Base-by-base conservation (phyloP, 805 yeast genomes). In the Spathaspora hagerdaliae region DNA sequence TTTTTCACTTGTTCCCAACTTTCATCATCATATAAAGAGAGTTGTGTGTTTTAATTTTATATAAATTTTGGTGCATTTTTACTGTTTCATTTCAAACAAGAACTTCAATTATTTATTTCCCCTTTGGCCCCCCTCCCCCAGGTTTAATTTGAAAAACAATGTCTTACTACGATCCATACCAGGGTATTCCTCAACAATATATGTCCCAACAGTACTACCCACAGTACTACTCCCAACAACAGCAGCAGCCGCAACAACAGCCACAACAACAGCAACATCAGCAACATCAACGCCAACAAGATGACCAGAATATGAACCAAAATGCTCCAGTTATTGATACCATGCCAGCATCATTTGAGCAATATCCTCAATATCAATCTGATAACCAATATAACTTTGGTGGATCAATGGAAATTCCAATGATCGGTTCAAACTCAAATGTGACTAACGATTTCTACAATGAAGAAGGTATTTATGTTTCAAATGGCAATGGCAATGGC, bases 121-220 rank as follows among this genome's bases (percentile, higher is more conserved):
- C 32, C 9, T 9, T 29, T 29, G 24, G 24, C 12, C 32, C 9
- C 32, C 12, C 4, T 2, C 12, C 32, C 9, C 32, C 12, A 29
- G 12, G 12, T 24, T 36, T 26, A n/a, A 27, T 12, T 11, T 10
- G 26, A 36, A 31, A 12, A 41, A 48, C 31, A 38, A 71, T 71
- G 76, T 61, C 74, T 36, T 71, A 69, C 59, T 71, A 69, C 54
- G 71, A 69, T 42, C 70, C 69, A 12, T 71, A 62, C 53, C 74
- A 64, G 50, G 67, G 65, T 36, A 52, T 61, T 13, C 65, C 73
- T 42, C 74, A 68, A 46, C 71, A 62, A 47, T 67, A 63, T 51
- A 55, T 63, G 47, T 51, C 58, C 7, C 73, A 65, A 44, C 65
- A 65, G 2, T 69, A 60, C 51, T 65, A 67, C 50, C 64, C 66